Conservation (phyloP, 2,329 filamentous ascomycete genomes). For the Aspergillus vadensis region DNA sequence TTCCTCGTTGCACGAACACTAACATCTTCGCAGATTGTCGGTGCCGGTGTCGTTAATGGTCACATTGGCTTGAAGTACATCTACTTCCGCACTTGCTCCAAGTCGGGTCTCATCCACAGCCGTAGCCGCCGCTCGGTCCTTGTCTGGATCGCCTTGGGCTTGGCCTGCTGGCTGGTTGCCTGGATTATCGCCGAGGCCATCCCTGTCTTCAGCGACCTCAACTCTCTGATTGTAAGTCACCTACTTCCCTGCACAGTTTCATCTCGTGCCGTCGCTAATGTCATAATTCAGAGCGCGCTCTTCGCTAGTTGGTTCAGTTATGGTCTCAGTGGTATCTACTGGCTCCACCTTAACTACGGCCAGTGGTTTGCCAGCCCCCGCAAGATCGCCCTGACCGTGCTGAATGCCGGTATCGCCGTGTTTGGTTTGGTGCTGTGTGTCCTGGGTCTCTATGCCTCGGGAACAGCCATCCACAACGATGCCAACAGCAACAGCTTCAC, state of each 20-base stretch:
- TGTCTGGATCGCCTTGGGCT: constrained; percentile 60
- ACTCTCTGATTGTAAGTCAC: constrained; percentile 2
- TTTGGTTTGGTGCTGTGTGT: constrained; percentile 27
- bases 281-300: constrained; percentile 45
- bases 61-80: constrained; percentile 67
- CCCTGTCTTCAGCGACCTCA: constrained; percentile 65
- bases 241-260: too few species aligned
- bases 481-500: constrained; percentile 26
- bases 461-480: constrained; percentile 31
- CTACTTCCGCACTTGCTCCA: constrained; percentile 64
- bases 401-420: constrained; percentile 16
- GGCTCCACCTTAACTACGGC: constrained; percentile 39
- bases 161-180: constrained; percentile 58
- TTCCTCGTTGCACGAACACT: background rate
- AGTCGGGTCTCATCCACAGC: constrained; percentile 55
- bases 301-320: constrained; percentile 68
- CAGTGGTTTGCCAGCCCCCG: constrained; percentile 32
- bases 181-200: constrained; percentile 70
- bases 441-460: constrained; percentile 31
- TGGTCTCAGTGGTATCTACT: constrained; percentile 34
- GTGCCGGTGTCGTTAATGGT: constrained; percentile 68
- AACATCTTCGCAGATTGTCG: constrained; percentile 52
- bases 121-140: constrained; percentile 51
- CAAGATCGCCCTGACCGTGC: constrained; percentile 31
- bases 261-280: background rate